phyloP scores from a whole-genome alignment of 78 protist genomes.

The Anaeramoeba flamelloides region DNA sequence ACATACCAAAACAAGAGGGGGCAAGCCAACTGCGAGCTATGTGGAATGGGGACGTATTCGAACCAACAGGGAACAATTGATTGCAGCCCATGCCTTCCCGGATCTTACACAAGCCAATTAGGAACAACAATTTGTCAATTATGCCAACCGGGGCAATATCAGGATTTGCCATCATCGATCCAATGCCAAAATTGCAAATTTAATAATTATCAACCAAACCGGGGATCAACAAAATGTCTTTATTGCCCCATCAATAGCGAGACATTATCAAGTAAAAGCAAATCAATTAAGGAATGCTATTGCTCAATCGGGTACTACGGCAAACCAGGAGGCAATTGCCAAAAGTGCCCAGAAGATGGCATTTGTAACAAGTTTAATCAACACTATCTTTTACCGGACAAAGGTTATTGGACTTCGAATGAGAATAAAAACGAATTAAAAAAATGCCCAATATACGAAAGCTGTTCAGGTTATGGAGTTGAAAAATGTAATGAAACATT shows the following conservation, averaged over 20 bases:
- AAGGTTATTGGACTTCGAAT: neutral
- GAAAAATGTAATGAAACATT: neutral
- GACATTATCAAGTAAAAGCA: neutral
- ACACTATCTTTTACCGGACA: neutral
- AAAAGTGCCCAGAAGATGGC: neutral
- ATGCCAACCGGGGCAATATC: neutral
- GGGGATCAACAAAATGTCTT: neutral
- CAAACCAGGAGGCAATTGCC: neutral
- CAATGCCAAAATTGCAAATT: neutral
- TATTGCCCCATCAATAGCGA: neutral
- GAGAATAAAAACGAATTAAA: neutral
- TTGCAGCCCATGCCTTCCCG: neutral
- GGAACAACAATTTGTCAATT: neutral
- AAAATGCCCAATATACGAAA: neutral
- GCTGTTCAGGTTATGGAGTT: neutral
- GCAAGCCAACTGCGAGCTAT: neutral
- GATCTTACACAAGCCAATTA: neutral
- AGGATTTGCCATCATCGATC: neutral
- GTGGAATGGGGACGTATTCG: neutral
- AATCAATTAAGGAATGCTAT: neutral
- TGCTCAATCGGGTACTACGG: neutral
- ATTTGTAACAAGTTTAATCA: neutral
- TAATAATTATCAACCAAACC: neutral
- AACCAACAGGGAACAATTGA: neutral
- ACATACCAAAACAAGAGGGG: neutral